Evolutionary conservation across 768 basidiomycete genomes (phyloP).

Genomic region (Boletus speciosus): DNA sequence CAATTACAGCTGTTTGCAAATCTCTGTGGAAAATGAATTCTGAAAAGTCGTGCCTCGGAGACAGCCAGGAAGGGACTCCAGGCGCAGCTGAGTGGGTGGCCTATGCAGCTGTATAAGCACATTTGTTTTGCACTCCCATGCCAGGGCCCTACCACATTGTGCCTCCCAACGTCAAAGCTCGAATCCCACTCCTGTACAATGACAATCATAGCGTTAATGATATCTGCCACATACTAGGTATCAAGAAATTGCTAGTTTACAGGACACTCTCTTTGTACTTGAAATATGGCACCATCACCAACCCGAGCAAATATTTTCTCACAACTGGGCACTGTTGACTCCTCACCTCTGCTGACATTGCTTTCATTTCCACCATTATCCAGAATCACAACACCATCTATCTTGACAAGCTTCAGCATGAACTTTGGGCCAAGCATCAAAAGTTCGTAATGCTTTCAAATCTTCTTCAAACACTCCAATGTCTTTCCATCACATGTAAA

Average conservation of each 20-base stretch:
- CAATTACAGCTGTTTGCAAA: too few species aligned
- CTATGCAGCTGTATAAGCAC: too few species aligned
- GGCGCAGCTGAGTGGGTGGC: too few species aligned
- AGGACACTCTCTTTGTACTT: neutral
- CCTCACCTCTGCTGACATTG: neutral
- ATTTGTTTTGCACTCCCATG: neutral
- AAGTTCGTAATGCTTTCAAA: too few species aligned
- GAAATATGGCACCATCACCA: neutral
- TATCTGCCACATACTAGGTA: neutral
- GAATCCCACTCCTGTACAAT: neutral
- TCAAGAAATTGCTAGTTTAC: constrained; percentile 1
- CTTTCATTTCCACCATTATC: neutral
- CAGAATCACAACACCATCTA: constrained; percentile 1
- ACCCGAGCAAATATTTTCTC: neutral
- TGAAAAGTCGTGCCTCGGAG: too few species aligned
- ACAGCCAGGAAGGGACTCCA: too few species aligned
- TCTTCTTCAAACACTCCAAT: too few species aligned
- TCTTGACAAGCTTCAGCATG: constrained; percentile 4
- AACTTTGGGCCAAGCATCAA: constrained; percentile 1
- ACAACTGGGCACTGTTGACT: neutral
- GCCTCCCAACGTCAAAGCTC: neutral
- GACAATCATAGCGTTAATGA: neutral
- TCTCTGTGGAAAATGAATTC: too few species aligned
- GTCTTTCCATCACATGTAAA: constrained; percentile 9
- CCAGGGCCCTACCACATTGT: neutral